Evolutionary conservation across 768 basidiomycete genomes (phyloP).

Genomic region (Phylloporus sp.): DNA sequence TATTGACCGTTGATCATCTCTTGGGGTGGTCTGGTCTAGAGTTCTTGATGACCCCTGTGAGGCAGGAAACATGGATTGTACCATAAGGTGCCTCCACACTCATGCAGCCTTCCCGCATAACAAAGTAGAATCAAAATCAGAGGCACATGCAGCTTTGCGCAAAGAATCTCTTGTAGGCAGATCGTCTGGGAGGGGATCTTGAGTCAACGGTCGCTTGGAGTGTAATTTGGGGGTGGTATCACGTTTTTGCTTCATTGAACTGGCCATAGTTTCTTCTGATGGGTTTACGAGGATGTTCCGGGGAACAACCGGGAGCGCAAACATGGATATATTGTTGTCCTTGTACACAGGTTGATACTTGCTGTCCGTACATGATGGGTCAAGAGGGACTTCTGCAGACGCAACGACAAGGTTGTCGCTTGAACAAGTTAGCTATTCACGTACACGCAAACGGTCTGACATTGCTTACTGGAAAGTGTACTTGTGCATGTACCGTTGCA

Average conservation of each 20-base stretch:
- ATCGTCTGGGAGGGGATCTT: not conserved
- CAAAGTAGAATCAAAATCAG: conserved; percentile 26
- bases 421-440: not conserved
- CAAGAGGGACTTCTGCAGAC: conserved; percentile 40
- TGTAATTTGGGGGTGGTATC: conserved; percentile 35
- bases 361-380: conserved; percentile 10
- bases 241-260: too few species aligned
- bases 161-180: conserved; percentile 7
- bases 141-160: conserved; percentile 19
- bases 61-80: conserved; percentile 60
- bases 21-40: conserved; percentile 7
- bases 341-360: conserved; percentile 46
- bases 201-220: conserved; percentile 31
- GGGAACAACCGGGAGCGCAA: conserved; percentile 50
- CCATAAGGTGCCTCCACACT: conserved; percentile 50
- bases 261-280: too few species aligned
- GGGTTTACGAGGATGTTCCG: too few species aligned
- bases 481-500: conserved; percentile 52
- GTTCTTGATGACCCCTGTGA: conserved; percentile 17
- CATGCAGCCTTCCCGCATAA: conserved; percentile 46
- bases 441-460: too few species aligned
- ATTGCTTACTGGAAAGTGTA: conserved; percentile 57
- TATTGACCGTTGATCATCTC: conserved; percentile 9
- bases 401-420: conserved; percentile 53
- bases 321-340: conserved; percentile 64